Base-by-base conservation (phyloP, 2,329 filamentous ascomycete species). In the Venturiaceae sp. region DNA sequence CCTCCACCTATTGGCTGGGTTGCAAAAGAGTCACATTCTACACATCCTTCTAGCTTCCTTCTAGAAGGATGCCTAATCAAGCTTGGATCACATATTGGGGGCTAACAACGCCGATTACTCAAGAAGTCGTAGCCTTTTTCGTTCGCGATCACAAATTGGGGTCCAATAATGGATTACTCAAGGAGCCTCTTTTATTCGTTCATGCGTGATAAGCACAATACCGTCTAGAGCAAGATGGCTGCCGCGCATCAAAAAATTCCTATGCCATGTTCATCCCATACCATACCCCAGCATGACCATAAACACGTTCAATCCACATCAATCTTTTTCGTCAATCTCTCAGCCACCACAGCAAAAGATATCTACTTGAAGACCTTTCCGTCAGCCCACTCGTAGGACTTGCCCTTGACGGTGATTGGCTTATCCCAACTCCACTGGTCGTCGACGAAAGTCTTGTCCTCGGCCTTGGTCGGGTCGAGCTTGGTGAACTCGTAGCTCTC, bases 361-460 rank as follows among this genome's bases (percentile, higher is more conserved):
- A 36, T 34, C 37, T 96, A 97, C 84, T 97, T 97, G 88, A 96
- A 97, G 75, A 97, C 91, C 85, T 97, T 96, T 74, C 94, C 94
- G 70, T 90, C 87, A 71, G 88, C 88, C 80, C 87, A 90, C 74
- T 84, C 78, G 79, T 92, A 95, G 72, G 86, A 83, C 88, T 97
- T 96, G 80, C 88, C 92, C 70, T 87, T 77, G 70, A 90, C 82
- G 64, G 78, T 79, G 69, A 92, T 79, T 65, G 88, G 85, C 80
- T 90, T 88, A 75, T 97, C 94, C 89, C 91, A 96, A 63, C 84
- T 80, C 94, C 94, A 99, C 78, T 87, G 81, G 73, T 88, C 85
- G 71, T 94, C 85, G 71, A 99, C 80, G 73, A 88, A 92, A 73
- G 88, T 86, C 72, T 82, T 84, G 83, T 97, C 90, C 76, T 92